Conservation (phyloP, 139 green algal genomes). For the Chlorella sp. region DNA sequence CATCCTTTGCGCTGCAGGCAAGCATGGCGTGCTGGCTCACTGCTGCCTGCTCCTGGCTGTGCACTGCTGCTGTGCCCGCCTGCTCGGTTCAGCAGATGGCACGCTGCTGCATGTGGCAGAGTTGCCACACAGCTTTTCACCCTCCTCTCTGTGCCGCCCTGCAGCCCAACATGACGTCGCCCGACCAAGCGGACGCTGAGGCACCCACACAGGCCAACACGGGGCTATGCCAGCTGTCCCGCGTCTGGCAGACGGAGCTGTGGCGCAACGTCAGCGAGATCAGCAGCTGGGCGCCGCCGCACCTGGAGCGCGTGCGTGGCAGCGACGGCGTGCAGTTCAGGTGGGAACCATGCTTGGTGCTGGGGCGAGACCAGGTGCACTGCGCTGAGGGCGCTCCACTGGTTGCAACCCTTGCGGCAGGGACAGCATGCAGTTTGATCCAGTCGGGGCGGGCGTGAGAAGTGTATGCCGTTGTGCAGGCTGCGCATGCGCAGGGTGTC, state of each 20-base stretch:
- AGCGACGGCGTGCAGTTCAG: conserved; percentile 53
- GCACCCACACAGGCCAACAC: conserved; percentile 18
- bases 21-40: too few species aligned
- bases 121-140: too few species aligned
- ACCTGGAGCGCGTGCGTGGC: conserved; percentile 49
- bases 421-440: background rate
- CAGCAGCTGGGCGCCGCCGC: conserved; percentile 36
- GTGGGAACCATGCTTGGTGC: background rate
- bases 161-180: conserved; percentile 46
- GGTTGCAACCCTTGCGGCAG: too few species aligned
- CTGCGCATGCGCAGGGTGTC: too few species aligned
- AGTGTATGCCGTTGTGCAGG: too few species aligned
- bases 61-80: too few species aligned
- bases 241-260: conserved; percentile 36
- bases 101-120: too few species aligned
- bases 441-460: too few species aligned
- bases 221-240: conserved; percentile 30
- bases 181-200: conserved; percentile 1
- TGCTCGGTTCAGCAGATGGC: too few species aligned
- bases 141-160: conserved; percentile 38
- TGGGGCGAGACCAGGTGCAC: background rate
- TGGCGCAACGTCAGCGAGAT: conserved; percentile 47
- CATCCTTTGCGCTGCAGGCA: background rate
- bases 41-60: too few species aligned
- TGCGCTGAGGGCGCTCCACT: too few species aligned